These are phyloP conservation scores for Diaporthe velutina DNA, from an alignment of 2,329 filamentous ascomycete species.

Conservation along the genomic window DNA sequence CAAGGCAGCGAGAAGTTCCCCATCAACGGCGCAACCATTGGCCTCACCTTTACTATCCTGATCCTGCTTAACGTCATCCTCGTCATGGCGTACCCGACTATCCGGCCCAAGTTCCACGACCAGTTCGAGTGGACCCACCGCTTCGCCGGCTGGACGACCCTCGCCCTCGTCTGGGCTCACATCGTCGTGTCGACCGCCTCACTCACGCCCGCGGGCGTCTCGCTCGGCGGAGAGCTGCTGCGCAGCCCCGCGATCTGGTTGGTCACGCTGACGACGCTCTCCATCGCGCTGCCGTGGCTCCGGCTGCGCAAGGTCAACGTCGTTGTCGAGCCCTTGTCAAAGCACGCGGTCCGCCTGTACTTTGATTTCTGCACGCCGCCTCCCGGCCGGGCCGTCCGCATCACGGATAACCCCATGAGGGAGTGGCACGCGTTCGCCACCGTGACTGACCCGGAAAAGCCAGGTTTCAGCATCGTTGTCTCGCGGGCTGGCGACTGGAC, in stretches of 20 bases:
- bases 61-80: conserved; percentile 72
- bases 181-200: conserved; percentile 47
- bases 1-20: conserved; percentile 42
- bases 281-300: conserved; percentile 73
- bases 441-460: conserved; percentile 60
- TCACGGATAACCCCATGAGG: conserved; percentile 65
- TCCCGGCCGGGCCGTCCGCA: conserved; percentile 63
- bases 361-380: conserved; percentile 64
- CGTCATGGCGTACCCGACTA: conserved; percentile 71
- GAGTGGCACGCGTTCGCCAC: conserved; percentile 76
- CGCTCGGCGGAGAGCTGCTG: conserved; percentile 48
- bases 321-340: conserved; percentile 68
- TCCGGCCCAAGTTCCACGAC: conserved; percentile 75
- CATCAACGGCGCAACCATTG: conserved; percentile 51
- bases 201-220: conserved; percentile 39
- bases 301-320: conserved; percentile 70
- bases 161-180: conserved; percentile 55
- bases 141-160: conserved; percentile 78
- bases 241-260: conserved; percentile 65
- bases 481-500: conserved; percentile 78
- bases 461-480: conserved; percentile 62
- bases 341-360: conserved; percentile 71
- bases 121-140: conserved; percentile 79
- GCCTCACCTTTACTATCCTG: conserved; percentile 68
- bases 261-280: conserved; percentile 65